Evolutionary conservation across 306 rosid species (phyloP).

Genomic region (Carpinus fangiana): DNA sequence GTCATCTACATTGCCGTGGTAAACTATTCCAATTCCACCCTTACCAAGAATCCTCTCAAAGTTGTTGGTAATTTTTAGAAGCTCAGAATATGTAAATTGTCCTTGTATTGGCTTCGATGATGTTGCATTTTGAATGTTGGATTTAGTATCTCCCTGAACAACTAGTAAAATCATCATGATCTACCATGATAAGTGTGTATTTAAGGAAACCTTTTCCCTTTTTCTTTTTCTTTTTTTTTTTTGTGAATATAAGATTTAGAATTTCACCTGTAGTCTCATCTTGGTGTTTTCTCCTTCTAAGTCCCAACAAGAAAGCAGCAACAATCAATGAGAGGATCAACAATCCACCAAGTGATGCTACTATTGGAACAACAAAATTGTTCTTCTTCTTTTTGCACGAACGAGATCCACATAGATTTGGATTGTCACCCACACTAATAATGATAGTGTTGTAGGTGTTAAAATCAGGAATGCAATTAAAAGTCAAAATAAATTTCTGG

Average conservation of each 20-base stretch:
- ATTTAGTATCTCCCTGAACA: not conserved
- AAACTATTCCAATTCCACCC: constrained; percentile 58
- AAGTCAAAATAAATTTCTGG: too few species aligned
- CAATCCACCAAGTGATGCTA: constrained; percentile 47
- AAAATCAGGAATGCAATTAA: not conserved
- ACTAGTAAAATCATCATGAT: not conserved
- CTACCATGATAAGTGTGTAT: not conserved
- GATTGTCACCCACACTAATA: constrained; percentile 42
- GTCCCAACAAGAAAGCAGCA: constrained; percentile 23
- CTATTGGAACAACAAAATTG: constrained; percentile 31
- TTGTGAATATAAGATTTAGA: too few species aligned
- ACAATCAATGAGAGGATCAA: constrained; percentile 25
- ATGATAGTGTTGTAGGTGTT: not conserved
- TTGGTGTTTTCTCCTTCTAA: constrained; percentile 19
- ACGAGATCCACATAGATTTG: constrained; percentile 32
- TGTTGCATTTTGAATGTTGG: not conserved
- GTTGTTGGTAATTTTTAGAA: constrained; percentile 44
- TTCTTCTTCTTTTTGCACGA: constrained; percentile 30
- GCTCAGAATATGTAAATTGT: constrained; percentile 42
- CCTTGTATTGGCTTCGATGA: constrained; percentile 28
- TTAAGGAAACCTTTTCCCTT: too few species aligned
- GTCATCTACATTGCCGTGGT: constrained; percentile 40
- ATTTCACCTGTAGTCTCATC: not conserved
- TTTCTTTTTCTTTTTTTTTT: not conserved
- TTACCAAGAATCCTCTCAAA: constrained; percentile 41